Evolutionary conservation across 129 eudicot species (phyloP), one percentile per base, ranked within the genome.

Genomic region (Logfia minima): DNA sequence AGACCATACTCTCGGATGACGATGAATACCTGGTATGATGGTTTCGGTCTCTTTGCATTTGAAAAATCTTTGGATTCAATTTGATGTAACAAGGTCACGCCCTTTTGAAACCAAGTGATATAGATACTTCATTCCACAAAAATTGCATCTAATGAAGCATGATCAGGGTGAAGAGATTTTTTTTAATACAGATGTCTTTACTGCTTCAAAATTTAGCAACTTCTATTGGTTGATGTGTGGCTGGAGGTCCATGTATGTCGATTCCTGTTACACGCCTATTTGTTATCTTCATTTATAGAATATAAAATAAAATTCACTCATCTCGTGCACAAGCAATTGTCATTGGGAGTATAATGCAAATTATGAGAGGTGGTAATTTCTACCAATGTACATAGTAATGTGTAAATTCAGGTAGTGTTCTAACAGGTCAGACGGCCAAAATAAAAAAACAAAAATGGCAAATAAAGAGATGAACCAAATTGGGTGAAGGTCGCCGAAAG

Each of bases 11-110:
- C 18, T 85, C 91, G 6, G 55, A 70, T 3, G 90, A 86, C 31
- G 96, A 91, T 79, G 99, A 92, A 80, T 95, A 91, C 81, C 52
- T 95, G 81, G 99, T 95, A 85, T 81, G 85, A 45, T 82, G 26
- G 11, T 73, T 60, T 79, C 39, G 43, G n/a, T 41, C 53, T 73
- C 21, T 35, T 18, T 55, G 70, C 43, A 6, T 60, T 23, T 60
- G 34, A 60, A 60, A 21, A 60, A 9, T 60, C 28, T 59, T 11
- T n/a, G 61, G 9, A 34, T 32, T 18, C 28, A 34, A 7, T 66
- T 21, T 18, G 71, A 66, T 66, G 48, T 2, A 32, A 16, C 18
- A 4, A 31, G 18, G 70, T 66, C 34, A 32, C 5, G 11, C 45
- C 48, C 23, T 2, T 32, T 8, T 4, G 71, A 7, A 34, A 66